phyloP scores from a whole-genome alignment of 2,329 filamentous ascomycete species.

The Xylaria hypoxylon region DNA sequence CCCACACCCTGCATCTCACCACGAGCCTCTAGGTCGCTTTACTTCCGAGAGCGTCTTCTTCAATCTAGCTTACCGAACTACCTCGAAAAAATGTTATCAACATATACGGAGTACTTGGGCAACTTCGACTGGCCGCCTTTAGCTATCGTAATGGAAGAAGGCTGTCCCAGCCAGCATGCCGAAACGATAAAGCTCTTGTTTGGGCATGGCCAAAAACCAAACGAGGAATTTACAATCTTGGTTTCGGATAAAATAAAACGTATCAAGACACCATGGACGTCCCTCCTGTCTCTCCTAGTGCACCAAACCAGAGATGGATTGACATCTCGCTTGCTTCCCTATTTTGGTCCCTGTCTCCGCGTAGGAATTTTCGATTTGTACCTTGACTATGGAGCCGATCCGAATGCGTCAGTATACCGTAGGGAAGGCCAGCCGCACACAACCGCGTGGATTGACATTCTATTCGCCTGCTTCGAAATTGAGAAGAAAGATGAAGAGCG shows the following conservation, averaged over 20 bases:
- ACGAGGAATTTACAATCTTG: slow-evolving; percentile 14
- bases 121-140: slow-evolving; percentile 26
- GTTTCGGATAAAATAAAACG: background rate
- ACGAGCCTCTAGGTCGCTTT: slow-evolving; percentile 1
- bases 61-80: slow-evolving; percentile 31
- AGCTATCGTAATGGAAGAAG: slow-evolving; percentile 23
- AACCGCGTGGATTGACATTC: slow-evolving; percentile 31
- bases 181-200: slow-evolving; percentile 29
- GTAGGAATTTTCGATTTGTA: slow-evolving; percentile 25
- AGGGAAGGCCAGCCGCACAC: slow-evolving; percentile 25
- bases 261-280: slow-evolving; percentile 24
- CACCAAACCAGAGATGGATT: slow-evolving; percentile 30
- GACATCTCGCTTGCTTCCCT: slow-evolving; percentile 28
- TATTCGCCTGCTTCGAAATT: slow-evolving; percentile 28
- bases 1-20: background rate
- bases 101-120: slow-evolving; percentile 13
- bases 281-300: slow-evolving; percentile 19
- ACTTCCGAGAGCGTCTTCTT: slow-evolving; percentile 30
- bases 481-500: slow-evolving; percentile 18
- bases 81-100: slow-evolving; percentile 21
- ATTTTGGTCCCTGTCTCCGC: slow-evolving; percentile 25
- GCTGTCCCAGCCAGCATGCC: slow-evolving; percentile 26
- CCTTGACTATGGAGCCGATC: slow-evolving; percentile 18
- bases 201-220: slow-evolving; percentile 19
- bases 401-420: slow-evolving; percentile 27